phyloP scores from a whole-genome alignment of 177 flowering plant species.

The Tripterygium wilfordii region DNA sequence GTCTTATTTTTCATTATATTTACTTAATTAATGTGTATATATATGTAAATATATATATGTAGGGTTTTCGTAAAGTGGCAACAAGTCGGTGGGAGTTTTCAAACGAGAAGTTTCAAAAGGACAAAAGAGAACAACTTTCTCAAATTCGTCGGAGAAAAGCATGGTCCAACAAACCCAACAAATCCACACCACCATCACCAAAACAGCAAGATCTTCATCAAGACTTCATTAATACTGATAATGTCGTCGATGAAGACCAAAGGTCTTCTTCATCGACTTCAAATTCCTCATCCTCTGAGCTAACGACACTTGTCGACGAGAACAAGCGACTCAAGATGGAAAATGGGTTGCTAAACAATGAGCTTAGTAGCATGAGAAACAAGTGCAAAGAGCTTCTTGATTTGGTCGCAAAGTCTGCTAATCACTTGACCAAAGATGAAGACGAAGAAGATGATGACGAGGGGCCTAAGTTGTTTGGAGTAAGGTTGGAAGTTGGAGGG shows the following conservation, averaged over 20 bases:
- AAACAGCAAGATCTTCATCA: background rate
- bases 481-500: slow-evolving; percentile 47
- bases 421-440: slow-evolving; percentile 15
- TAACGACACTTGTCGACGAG: slow-evolving; percentile 45
- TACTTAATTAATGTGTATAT: too few relatives aligned
- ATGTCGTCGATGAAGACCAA: slow-evolving; percentile 51
- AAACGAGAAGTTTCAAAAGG: slow-evolving; percentile 69
- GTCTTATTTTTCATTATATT: too few relatives aligned
- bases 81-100: slow-evolving; percentile 71
- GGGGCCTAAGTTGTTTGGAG: slow-evolving; percentile 69
- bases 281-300: slow-evolving; percentile 40
- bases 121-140: slow-evolving; percentile 40
- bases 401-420: slow-evolving; percentile 32
- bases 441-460: slow-evolving; percentile 21
- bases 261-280: slow-evolving; percentile 63
- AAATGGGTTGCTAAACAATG: slow-evolving; percentile 43
- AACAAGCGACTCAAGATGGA: slow-evolving; percentile 65
- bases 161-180: slow-evolving; percentile 30
- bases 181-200: background rate
- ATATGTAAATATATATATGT: background rate
- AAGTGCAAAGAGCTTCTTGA: slow-evolving; percentile 69
- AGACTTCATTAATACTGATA: too few relatives aligned
- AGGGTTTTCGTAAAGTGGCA: slow-evolving; percentile 65
- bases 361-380: slow-evolving; percentile 51
- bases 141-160: slow-evolving; percentile 58